Evolutionary conservation across 257 asterid genomes (phyloP).

Genomic region (Coffea canephora): DNA sequence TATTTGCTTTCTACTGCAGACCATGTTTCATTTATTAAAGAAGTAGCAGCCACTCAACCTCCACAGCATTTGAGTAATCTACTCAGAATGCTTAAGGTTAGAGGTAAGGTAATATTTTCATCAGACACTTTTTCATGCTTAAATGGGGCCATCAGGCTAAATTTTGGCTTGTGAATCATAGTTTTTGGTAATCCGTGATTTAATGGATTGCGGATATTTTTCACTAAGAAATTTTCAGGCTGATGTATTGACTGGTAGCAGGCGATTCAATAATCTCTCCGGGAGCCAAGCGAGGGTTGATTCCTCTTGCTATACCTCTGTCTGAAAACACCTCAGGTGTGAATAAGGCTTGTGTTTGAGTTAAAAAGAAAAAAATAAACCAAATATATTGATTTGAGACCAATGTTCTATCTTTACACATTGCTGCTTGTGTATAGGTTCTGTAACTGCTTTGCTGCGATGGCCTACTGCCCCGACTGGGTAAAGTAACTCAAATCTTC

Average conservation of each 20-base stretch:
- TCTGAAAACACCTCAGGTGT: slow-evolving; percentile 69
- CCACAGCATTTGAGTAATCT: slow-evolving; percentile 86
- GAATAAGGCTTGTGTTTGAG: slow-evolving; percentile 6
- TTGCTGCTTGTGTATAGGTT: slow-evolving; percentile 50
- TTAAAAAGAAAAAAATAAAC: not conserved
- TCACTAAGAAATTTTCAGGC: slow-evolving; percentile 9
- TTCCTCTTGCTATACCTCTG: slow-evolving; percentile 89
- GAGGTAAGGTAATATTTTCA: slow-evolving; percentile 47
- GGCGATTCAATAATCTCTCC: slow-evolving; percentile 85
- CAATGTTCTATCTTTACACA: slow-evolving; percentile 2
- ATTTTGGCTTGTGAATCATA: not conserved
- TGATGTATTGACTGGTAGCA: slow-evolving; percentile 20
- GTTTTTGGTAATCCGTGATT: not conserved
- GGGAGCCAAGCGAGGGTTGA: slow-evolving; percentile 80
- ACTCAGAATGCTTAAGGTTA: slow-evolving; percentile 70
- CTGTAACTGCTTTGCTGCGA: slow-evolving; percentile 78
- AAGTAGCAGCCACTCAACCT: slow-evolving; percentile 72
- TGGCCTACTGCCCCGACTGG: slow-evolving; percentile 99
- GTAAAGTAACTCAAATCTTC: slow-evolving; percentile 41
- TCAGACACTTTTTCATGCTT: not conserved
- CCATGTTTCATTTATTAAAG: slow-evolving; percentile 68
- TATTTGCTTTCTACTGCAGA: slow-evolving; percentile 32
- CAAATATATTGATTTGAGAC: slow-evolving; percentile 3
- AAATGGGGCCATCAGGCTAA: not conserved
- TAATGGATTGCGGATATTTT: not conserved